These are phyloP conservation scores for Dimargaris verticillata DNA, from an alignment of 192 early-diverging fungal species.

Conservation along the genomic window DNA sequence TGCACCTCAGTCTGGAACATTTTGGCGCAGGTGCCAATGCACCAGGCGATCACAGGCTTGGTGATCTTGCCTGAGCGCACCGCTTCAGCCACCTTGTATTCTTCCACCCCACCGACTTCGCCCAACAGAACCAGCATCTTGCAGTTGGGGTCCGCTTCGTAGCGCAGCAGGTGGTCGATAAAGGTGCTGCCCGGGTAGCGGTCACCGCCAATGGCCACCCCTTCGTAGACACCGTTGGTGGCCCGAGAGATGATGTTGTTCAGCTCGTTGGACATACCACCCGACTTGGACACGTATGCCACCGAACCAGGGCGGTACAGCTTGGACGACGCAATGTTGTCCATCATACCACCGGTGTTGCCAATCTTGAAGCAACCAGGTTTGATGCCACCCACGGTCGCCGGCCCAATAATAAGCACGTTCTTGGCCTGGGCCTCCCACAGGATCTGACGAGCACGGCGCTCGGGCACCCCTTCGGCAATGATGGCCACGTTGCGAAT, in stretches of 20 bases:
- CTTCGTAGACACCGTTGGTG: conserved; percentile 96
- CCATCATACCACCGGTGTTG: conserved; percentile 99
- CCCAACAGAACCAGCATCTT: conserved; percentile 92
- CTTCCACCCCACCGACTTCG: conserved; percentile 96
- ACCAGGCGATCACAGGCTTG: conserved; percentile 99
- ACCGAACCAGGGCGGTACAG: conserved; percentile 93
- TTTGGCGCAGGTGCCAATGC: conserved; percentile 96
- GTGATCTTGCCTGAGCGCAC: conserved; percentile 75
- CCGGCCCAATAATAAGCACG: conserved; percentile 88
- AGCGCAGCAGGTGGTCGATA: conserved; percentile 93
- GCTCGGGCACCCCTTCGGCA: conserved; percentile 97
- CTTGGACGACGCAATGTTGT: conserved; percentile 96
- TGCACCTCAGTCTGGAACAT: conserved; percentile 99
- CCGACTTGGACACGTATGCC: conserved; percentile 95
- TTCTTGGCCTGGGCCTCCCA: conserved; percentile 58
- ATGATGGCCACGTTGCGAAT: conserved; percentile 94
- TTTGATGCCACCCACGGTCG: conserved; percentile 98
- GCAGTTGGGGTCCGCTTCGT: conserved; percentile 77
- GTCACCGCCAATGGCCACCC: conserved; percentile 97
- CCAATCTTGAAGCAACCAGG: conserved; percentile 99
- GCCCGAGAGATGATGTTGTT: conserved; percentile 98
- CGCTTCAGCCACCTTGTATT: conserved; percentile 87
- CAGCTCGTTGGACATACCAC: conserved; percentile 99
- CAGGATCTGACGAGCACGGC: conserved; percentile 81
- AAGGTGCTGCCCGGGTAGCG: conserved; percentile 96